phyloP scores from a whole-genome alignment of 257 asterid genomes.

The Dorcoceras hygrometricum region DNA sequence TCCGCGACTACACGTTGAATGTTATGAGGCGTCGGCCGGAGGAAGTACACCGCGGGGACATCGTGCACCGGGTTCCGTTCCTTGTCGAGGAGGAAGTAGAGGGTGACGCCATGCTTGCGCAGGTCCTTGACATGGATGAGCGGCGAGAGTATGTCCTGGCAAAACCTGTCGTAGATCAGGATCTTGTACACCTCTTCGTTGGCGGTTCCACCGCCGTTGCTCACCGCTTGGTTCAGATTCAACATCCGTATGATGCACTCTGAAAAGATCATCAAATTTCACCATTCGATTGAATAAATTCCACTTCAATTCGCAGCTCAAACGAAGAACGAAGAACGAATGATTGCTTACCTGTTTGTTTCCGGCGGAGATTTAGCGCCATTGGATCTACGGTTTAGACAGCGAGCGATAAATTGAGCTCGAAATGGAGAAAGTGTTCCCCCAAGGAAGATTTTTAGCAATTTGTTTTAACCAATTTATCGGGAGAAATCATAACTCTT shows the following conservation, averaged over 20 bases:
- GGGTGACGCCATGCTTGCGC: conserved; percentile 96
- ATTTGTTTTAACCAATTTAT: too few species aligned
- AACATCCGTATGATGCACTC: conserved; percentile 92
- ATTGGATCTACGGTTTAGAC: conserved; percentile 22
- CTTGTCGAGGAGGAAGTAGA: conserved; percentile 89
- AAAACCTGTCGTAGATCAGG: conserved; percentile 89
- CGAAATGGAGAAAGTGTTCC: too few species aligned
- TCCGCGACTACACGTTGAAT: conserved; percentile 70
- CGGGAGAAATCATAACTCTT: too few species aligned
- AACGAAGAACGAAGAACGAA: neutral
- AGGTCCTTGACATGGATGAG: conserved; percentile 95
- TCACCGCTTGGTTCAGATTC: conserved; percentile 91
- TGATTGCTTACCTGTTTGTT: conserved; percentile 79
- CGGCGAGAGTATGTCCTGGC: conserved; percentile 91
- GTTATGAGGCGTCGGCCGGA: conserved; percentile 71
- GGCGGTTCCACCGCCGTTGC: conserved; percentile 59
- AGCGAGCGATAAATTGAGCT: neutral
- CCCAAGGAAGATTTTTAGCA: too few species aligned
- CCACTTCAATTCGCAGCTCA: neutral
- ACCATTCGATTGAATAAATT: neutral
- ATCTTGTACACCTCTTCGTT: conserved; percentile 96
- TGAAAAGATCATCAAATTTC: conserved; percentile 28
- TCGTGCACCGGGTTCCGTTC: conserved; percentile 94
- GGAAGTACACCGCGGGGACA: conserved; percentile 93
- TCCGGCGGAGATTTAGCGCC: conserved; percentile 91